Evolutionary conservation across 2,329 filamentous ascomycete genomes (phyloP).

Genomic region (Pseudogymnoascus sp.): DNA sequence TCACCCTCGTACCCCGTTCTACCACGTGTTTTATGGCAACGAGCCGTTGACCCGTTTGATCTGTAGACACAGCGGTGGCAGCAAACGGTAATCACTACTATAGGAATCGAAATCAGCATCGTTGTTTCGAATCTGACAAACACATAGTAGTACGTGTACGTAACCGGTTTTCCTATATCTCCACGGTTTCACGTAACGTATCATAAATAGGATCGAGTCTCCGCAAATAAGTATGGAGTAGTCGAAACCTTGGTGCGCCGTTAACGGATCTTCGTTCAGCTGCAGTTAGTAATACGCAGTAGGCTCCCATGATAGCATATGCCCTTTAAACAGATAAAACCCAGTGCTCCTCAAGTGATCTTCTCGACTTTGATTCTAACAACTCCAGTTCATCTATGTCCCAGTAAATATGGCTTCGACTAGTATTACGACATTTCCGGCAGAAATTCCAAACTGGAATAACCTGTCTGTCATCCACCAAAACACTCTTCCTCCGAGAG

Average conservation of each 20-base stretch:
- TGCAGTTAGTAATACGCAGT: not conserved
- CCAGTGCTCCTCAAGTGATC: not conserved
- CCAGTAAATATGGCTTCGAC: not conserved
- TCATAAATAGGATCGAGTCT: not conserved
- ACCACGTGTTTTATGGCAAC: not conserved
- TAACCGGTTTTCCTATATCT: not conserved
- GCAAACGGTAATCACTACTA: not conserved
- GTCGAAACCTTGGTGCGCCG: not conserved
- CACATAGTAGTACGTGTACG: not conserved
- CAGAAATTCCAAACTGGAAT: slow-evolving; percentile 46
- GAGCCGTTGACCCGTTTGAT: not conserved
- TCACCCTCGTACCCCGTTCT: not conserved
- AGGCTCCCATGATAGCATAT: not conserved
- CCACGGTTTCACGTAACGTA: not conserved
- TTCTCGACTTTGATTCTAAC: not conserved
- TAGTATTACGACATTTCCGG: slow-evolving; percentile 17
- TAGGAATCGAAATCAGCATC: not conserved
- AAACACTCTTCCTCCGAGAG: slow-evolving; percentile 48
- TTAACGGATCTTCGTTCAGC: not conserved
- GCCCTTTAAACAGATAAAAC: not conserved
- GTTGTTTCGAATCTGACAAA: not conserved
- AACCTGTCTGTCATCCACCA: slow-evolving; percentile 51
- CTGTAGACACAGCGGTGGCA: not conserved
- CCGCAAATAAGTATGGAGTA: not conserved
- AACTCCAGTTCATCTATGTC: not conserved